Conservation (phyloP, 2,329 filamentous ascomycete species). For the Penicillium italicum region DNA sequence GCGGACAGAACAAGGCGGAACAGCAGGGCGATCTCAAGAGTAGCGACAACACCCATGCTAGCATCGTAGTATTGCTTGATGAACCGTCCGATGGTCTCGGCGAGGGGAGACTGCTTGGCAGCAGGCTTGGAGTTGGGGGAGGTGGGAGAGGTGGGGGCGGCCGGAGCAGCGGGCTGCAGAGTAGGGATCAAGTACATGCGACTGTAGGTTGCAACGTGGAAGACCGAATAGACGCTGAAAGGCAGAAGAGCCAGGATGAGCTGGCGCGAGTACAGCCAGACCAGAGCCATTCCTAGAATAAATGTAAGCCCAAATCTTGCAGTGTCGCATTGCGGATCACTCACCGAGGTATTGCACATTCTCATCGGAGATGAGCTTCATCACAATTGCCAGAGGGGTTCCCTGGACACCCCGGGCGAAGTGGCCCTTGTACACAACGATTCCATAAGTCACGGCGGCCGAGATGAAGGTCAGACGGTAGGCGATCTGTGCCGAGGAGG, state of each 20-base stretch:
- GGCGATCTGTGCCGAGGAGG: conserved; percentile 70
- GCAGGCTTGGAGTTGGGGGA: conserved; percentile 52
- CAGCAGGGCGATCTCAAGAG: conserved; percentile 84
- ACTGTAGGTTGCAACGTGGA: conserved; percentile 96
- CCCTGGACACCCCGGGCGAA: conserved; percentile 73
- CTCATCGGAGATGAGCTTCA: conserved; percentile 77
- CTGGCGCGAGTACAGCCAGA: conserved; percentile 92
- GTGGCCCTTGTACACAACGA: conserved; percentile 97
- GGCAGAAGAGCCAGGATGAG: conserved; percentile 86
- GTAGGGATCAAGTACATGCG: conserved; percentile 90
- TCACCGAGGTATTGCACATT: conserved; percentile 96
- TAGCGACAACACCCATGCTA: conserved; percentile 89
- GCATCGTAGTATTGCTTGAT: conserved; percentile 97
- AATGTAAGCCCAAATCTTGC: conserved; percentile 5
- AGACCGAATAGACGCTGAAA: conserved; percentile 94
- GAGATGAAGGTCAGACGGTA: conserved; percentile 90
- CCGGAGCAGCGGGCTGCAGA: conserved; percentile 62
- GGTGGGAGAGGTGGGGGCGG: conserved; percentile 52
- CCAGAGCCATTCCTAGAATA: conserved; percentile 74
- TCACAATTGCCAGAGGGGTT: conserved; percentile 57
- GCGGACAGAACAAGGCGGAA: conserved; percentile 75
- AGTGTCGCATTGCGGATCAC: conserved; percentile 33
- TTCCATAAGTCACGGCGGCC: conserved; percentile 89
- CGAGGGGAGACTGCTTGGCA: conserved; percentile 57
- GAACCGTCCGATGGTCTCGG: conserved; percentile 83